Evolutionary conservation across 2,329 filamentous ascomycete species (phyloP).

Genomic region (Incumbomyces lentus): DNA sequence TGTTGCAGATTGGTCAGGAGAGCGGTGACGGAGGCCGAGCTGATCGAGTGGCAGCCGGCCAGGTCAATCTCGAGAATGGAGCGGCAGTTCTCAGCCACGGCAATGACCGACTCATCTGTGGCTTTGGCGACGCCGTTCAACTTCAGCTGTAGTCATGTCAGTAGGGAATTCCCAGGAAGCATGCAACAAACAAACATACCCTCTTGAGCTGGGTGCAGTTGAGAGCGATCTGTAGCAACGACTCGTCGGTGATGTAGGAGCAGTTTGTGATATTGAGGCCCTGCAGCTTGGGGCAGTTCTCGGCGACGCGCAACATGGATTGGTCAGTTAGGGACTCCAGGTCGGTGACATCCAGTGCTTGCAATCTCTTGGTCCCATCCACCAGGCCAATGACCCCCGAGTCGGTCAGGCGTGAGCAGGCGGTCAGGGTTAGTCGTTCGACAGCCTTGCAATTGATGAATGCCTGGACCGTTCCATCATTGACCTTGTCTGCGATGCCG

Average conservation of each 20-base stretch:
- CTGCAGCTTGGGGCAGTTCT: conserved; percentile 75
- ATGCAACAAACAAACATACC: conserved; percentile 39
- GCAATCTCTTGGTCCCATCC: conserved; percentile 64
- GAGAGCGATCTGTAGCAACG: conserved; percentile 67
- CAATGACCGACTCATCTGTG: conserved; percentile 68
- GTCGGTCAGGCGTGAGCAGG: conserved; percentile 77
- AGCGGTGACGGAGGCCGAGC: conserved; percentile 71
- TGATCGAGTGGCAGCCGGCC: conserved; percentile 70
- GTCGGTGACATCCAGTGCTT: conserved; percentile 83
- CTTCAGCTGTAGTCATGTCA: conserved; percentile 58
- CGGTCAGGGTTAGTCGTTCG: conserved; percentile 84
- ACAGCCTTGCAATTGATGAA: conserved; percentile 79
- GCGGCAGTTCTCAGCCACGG: conserved; percentile 78
- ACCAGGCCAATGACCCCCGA: conserved; percentile 70
- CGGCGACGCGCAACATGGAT: conserved; percentile 66
- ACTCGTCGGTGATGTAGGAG: conserved; percentile 73
- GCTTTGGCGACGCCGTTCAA: conserved; percentile 84
- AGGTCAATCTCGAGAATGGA: conserved; percentile 96
- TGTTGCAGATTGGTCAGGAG: conserved; percentile 69
- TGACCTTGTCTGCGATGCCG: conserved; percentile 62
- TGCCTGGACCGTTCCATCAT: conserved; percentile 77
- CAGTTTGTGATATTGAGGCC: conserved; percentile 89
- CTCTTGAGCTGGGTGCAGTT: conserved; percentile 80
- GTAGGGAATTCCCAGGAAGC: conserved; percentile 10
- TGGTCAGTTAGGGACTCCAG: conserved; percentile 69